Base-by-base conservation (phyloP, 306 rosid species). In the Prunus padus region DNA sequence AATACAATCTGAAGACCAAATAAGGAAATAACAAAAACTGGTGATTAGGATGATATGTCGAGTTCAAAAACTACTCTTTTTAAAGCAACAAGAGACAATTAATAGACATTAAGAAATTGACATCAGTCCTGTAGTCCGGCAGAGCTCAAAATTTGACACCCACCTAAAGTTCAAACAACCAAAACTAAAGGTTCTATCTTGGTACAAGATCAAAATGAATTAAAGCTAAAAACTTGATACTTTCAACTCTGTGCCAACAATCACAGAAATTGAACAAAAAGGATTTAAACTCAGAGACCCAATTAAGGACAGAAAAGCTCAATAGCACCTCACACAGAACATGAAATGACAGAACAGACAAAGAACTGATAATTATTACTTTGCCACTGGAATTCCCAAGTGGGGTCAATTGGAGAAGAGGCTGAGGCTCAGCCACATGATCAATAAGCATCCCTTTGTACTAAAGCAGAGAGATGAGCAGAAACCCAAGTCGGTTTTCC, bases 391-490 rank as follows among this genome's bases (percentile, higher is more conserved):
- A 81, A 80, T 65, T 60, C 59, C 50, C 72, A 70, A 49, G 76
- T 85, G 79, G 84, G 73, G 81, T 84, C 80, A 84, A 59, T 68
- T 50, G 57, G 40, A 62, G 67, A 50, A 59, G 28, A 5, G 57
- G 19, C 18, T 47, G 63, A 30, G 74, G 19, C 30, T 79, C 71
- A 80, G 69, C 63, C 64, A 72, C 72, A 74, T 42, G 62, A 79
- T 72, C 67, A 73, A 54, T 46, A 83, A 74, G 56, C 64, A 68
- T 26, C 70, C 50, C 25, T 65, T 78, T 12, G n/a, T 50, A 52
- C 56, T 13, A 22, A 65, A 74, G 20, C 59, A 47, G 61, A 33
- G 75, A 82, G 72, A 68, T 49, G 67, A 70, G n/a, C 50, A 44
- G 62, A n/a, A 0, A 20, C 73, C 75, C 60, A 60, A 66, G 83